Base-by-base conservation (phyloP, 1,284 basidiomycete species). In the Marasmius tenuissimus region DNA sequence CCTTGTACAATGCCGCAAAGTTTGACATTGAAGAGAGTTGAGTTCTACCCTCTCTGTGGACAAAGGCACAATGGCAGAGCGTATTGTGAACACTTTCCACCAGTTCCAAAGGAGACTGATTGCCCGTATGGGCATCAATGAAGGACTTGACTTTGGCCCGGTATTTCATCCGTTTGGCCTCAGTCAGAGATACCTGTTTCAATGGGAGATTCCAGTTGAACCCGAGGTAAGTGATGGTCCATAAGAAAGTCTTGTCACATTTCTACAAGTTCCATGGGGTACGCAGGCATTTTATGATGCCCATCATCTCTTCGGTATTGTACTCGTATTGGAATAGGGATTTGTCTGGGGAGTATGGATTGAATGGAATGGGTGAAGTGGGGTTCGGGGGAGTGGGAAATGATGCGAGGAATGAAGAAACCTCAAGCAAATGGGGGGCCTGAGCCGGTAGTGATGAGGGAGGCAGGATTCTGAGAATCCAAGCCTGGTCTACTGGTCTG, bases 31-130 rank as follows among this genome's bases (percentile, higher is more conserved):
- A 67, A 1, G 74, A 58, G 0, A 78, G 70, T 58, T 63, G 66
- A 4, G 73, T 68, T 0, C 68, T 61, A 0, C 76, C 76, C 2
- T 69, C 50, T 0, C 62, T 66, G 61, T 73, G 69, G 11, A 78
- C 69, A 27, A 77, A 76, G 1, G 73, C 55, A 3, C 75, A 67
- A 62, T 80, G 77, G 33, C 68, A 71, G 0, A 79, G 66, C 9
- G 73, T 71, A 8, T 76, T 73, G 60, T 76, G 73, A 40, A 40
- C 16, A 16, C 39, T 40, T 0, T 76, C 62, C 35, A 65, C 65
- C 58, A 67, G 12, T 14, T 39, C 7, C 69, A 33, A 56, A 73
- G 70, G 4, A 7, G 3, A 0, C 20, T 14, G 0, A 69, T 57
- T 9, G 39, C 9, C 9, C 9, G 9, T 16, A 40, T 16, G 16